A percentile compares a stretch with the other conserved stretches of the same genome.
Evolutionary conservation across 495 filamentous ascomycete species (phyloP).

Genomic region (Parachaetomium inaequale): DNA sequence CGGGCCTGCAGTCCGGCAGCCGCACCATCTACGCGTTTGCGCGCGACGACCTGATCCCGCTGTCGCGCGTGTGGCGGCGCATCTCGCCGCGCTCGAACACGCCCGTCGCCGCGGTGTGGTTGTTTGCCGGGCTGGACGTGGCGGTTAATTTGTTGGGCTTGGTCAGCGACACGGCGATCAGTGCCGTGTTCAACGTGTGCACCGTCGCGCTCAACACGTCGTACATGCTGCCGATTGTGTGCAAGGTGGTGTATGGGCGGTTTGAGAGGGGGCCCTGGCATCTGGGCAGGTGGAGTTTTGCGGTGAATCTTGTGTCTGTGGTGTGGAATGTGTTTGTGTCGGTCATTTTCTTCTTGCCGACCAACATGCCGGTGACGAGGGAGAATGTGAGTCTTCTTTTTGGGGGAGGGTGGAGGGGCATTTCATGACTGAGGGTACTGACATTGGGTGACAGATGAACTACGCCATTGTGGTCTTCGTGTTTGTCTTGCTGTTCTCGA

Average conservation of each 20-base stretch:
- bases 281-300: slow-evolving; percentile 46
- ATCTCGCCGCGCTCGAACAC: slow-evolving; percentile 53
- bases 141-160: slow-evolving; percentile 62
- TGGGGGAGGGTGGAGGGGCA: background rate
- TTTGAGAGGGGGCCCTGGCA: slow-evolving; percentile 61
- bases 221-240: slow-evolving; percentile 60
- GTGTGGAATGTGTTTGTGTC: slow-evolving; percentile 59
- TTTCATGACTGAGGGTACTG: background rate
- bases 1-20: slow-evolving; percentile 58
- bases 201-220: slow-evolving; percentile 62
- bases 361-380: slow-evolving; percentile 48
- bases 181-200: slow-evolving; percentile 61
- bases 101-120: slow-evolving; percentile 59
- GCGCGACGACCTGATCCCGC: slow-evolving; percentile 56
- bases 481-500: slow-evolving; percentile 40
- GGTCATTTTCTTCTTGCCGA: slow-evolving; percentile 61
- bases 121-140: slow-evolving; percentile 54
- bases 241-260: slow-evolving; percentile 54
- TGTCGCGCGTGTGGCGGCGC: slow-evolving; percentile 53
- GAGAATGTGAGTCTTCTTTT: slow-evolving; percentile 35
- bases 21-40: slow-evolving; percentile 62
- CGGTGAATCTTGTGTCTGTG: slow-evolving; percentile 52
- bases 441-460: slow-evolving; percentile 35
- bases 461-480: slow-evolving; percentile 49
- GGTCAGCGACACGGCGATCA: slow-evolving; percentile 57